A percentile compares a stretch with the other conserved stretches of the same genome.
These are phyloP conservation scores for Agaricus blazei DNA, from an alignment of 768 basidiomycete species.

Conservation along the genomic window DNA sequence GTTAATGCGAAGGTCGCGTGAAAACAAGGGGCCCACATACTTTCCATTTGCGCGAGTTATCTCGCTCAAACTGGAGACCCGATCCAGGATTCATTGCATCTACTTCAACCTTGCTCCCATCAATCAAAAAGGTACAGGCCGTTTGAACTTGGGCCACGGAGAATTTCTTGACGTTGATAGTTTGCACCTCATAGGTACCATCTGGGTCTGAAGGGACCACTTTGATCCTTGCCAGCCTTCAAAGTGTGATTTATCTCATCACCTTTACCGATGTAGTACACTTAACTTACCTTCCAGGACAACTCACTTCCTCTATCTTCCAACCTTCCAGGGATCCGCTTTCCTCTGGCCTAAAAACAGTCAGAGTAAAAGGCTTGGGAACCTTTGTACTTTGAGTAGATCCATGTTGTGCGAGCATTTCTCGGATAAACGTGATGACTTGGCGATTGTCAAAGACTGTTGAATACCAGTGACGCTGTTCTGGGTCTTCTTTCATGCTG, in stretches of 20 bases:
- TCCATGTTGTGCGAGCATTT: constrained; percentile 12
- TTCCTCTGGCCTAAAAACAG: constrained; percentile 64
- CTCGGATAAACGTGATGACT: constrained; percentile 54
- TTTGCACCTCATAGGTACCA: background rate
- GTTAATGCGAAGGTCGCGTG: background rate
- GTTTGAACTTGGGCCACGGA: constrained; percentile 2
- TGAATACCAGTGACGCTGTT: constrained; percentile 68
- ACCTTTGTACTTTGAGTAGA: constrained; percentile 1
- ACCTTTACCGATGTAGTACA: background rate
- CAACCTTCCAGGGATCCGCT: constrained; percentile 70
- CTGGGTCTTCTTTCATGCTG: constrained; percentile 60
- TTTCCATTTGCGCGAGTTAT: constrained; percentile 6
- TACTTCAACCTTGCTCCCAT: background rate
- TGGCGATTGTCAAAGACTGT: constrained; percentile 48
- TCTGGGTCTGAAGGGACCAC: constrained; percentile 14
- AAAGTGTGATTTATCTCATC: background rate
- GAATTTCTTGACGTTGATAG: constrained; percentile 13
- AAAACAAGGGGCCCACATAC: background rate
- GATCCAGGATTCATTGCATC: background rate
- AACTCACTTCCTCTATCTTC: constrained; percentile 48
- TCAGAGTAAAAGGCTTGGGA: constrained; percentile 55
- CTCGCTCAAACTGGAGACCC: background rate
- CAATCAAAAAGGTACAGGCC: background rate
- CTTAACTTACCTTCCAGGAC: constrained; percentile 62
- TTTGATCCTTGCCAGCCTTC: constrained; percentile 34